phyloP scores from a whole-genome alignment of 2,329 filamentous ascomycete species.

The Ophiostoma sp. region DNA sequence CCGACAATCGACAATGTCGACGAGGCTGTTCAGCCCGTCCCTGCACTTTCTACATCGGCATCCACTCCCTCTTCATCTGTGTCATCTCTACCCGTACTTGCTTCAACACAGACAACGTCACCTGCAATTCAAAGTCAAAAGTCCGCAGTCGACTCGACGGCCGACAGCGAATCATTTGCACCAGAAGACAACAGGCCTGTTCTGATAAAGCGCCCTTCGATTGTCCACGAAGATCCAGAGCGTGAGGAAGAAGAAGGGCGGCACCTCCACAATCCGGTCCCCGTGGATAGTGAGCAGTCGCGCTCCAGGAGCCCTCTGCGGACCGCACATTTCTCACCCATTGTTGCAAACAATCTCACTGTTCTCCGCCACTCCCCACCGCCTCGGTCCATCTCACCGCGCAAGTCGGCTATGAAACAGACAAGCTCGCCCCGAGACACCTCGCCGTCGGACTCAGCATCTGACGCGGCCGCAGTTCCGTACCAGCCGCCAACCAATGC shows the following conservation, averaged over 20 bases:
- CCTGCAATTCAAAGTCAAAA: background rate
- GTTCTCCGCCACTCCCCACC: constrained; percentile 61
- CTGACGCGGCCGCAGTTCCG: constrained; percentile 34
- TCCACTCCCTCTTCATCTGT: constrained; percentile 22
- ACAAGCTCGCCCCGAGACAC: constrained; percentile 49
- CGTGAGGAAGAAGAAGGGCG: constrained; percentile 28
- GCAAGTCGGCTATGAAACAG: constrained; percentile 71
- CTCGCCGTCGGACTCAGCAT: constrained; percentile 47
- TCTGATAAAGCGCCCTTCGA: constrained; percentile 31
- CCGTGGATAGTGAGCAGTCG: constrained; percentile 32
- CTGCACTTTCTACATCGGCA: constrained; percentile 19
- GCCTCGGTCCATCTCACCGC: constrained; percentile 64
- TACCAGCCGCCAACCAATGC: background rate
- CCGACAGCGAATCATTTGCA: background rate
- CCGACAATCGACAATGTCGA: background rate
- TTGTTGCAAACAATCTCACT: constrained; percentile 44
- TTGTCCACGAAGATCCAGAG: constrained; percentile 40
- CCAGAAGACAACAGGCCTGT: constrained; percentile 14
- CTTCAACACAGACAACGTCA: background rate
- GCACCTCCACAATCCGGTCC: constrained; percentile 16
- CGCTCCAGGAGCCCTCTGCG: constrained; percentile 59
- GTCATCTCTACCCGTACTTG: constrained; percentile 18
- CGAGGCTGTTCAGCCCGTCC: constrained; percentile 15
- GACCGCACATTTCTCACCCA: constrained; percentile 60
- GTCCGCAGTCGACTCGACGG: background rate